These are phyloP conservation scores for Rhodotorula glutinis DNA, from an alignment of 1,284 basidiomycete species.

Conservation along the genomic window DNA sequence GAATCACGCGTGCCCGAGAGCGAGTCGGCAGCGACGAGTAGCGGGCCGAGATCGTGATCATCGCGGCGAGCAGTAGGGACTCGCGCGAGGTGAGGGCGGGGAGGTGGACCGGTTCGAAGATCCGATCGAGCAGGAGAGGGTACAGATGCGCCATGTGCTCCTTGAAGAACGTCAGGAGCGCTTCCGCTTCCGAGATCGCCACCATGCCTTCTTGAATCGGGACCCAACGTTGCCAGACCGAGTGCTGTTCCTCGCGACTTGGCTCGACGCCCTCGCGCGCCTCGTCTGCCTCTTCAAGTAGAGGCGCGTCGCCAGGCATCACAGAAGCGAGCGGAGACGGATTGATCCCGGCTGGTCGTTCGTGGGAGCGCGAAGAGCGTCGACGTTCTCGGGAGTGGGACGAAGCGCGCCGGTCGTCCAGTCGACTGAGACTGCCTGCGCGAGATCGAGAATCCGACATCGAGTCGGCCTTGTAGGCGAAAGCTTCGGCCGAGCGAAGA, in stretches of 20 bases:
- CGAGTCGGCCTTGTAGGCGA: background rate
- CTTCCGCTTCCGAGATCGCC: conserved; percentile 28
- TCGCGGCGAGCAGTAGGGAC: conserved; percentile 34
- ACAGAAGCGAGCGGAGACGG: background rate
- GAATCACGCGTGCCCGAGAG: conserved; percentile 23
- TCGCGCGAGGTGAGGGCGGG: conserved; percentile 28
- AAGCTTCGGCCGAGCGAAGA: conserved; percentile 8
- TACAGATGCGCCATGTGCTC: conserved; percentile 34
- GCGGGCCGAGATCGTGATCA: conserved; percentile 36
- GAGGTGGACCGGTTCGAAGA: conserved; percentile 31
- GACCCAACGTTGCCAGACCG: conserved; percentile 29
- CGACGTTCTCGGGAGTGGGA: background rate
- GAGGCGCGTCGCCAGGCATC: background rate
- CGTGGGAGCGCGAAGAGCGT: background rate
- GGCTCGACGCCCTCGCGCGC: background rate
- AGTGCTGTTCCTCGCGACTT: background rate
- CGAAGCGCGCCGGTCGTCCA: background rate
- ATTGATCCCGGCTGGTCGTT: background rate
- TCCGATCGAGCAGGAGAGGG: conserved; percentile 33
- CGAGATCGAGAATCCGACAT: background rate
- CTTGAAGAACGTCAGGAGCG: conserved; percentile 33
- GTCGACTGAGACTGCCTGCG: background rate
- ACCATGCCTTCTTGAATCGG: conserved; percentile 32
- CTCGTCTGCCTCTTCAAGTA: background rate
- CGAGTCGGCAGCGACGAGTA: conserved; percentile 27